phyloP scores from a whole-genome alignment of 495 filamentous ascomycete species.

The Choiromyces venosus region DNA sequence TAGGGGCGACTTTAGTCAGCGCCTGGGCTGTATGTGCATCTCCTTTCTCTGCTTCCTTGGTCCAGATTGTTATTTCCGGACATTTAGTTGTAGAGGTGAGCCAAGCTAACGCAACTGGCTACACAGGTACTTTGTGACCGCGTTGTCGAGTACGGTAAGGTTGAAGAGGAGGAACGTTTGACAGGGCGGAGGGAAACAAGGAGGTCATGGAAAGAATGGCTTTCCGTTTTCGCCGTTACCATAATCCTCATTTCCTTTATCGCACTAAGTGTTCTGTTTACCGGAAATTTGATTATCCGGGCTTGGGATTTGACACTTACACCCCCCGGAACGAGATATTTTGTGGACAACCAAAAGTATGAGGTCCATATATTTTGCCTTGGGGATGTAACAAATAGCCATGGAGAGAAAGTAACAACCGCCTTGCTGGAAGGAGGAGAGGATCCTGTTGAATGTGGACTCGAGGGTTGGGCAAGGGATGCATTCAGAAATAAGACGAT shows the following conservation, averaged over 20 bases:
- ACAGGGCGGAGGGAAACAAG: conserved; percentile 86
- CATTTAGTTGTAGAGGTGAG: background rate
- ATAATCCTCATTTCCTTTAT: conserved; percentile 62
- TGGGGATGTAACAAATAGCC: conserved; percentile 55
- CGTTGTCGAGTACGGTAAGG: conserved; percentile 84
- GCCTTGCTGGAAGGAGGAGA: conserved; percentile 79
- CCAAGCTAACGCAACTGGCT: background rate
- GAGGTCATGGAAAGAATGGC: conserved; percentile 75
- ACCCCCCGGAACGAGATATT: conserved; percentile 65
- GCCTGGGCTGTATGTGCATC: conserved; percentile 53
- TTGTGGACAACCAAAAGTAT: conserved; percentile 75
- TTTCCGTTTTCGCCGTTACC: conserved; percentile 69
- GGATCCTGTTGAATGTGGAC: conserved; percentile 64
- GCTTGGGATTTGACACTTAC: conserved; percentile 66
- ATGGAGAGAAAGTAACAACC: conserved; percentile 56
- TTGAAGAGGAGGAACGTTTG: conserved; percentile 82
- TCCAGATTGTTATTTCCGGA: background rate
- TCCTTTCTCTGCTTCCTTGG: conserved; percentile 30
- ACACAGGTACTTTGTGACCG: conserved; percentile 48
- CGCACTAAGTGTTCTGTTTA: conserved; percentile 63
- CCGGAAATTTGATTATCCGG: conserved; percentile 69
- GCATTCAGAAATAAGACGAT: conserved; percentile 69
- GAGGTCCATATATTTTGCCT: conserved; percentile 78
- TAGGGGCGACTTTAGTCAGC: conserved; percentile 66
- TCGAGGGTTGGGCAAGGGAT: conserved; percentile 65